Conservation (phyloP, 2,329 filamentous ascomycete genomes). For the Calonectria leucothoes region DNA sequence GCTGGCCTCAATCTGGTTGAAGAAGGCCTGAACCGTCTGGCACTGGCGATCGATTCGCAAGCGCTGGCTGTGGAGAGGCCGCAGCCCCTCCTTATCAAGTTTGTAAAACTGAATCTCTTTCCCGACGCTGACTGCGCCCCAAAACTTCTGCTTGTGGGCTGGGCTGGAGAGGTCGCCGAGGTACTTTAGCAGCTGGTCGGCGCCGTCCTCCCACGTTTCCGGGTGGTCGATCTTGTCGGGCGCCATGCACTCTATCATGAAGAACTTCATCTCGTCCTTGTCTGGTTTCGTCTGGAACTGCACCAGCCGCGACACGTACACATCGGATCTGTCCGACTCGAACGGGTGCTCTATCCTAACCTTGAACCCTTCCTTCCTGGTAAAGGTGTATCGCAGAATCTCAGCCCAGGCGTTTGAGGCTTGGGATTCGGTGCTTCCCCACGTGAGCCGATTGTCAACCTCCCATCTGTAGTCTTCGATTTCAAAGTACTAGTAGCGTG, state of each 20-base stretch:
- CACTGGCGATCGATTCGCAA: neutral
- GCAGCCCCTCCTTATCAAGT: neutral
- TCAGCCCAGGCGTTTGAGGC: neutral
- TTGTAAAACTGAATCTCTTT: neutral
- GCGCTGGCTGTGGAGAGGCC: neutral
- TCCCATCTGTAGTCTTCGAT: neutral
- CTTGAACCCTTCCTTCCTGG: neutral
- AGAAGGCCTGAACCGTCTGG: neutral
- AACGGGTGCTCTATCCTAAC: neutral
- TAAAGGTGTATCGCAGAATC: neutral
- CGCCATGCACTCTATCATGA: neutral
- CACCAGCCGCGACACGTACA: neutral
- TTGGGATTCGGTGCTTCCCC: neutral
- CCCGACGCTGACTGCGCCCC: neutral
- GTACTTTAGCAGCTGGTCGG: neutral
- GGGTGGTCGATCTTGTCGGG: neutral
- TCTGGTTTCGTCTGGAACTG: neutral
- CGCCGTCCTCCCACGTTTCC: neutral
- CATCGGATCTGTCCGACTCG: neutral
- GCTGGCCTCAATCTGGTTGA: neutral
- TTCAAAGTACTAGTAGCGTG: neutral
- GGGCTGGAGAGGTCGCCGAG: neutral
- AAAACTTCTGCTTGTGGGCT: neutral
- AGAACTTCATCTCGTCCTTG: neutral
- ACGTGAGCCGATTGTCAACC: neutral